phyloP scores from a whole-genome alignment of 768 basidiomycete genomes.

The Lentinula edodes region DNA sequence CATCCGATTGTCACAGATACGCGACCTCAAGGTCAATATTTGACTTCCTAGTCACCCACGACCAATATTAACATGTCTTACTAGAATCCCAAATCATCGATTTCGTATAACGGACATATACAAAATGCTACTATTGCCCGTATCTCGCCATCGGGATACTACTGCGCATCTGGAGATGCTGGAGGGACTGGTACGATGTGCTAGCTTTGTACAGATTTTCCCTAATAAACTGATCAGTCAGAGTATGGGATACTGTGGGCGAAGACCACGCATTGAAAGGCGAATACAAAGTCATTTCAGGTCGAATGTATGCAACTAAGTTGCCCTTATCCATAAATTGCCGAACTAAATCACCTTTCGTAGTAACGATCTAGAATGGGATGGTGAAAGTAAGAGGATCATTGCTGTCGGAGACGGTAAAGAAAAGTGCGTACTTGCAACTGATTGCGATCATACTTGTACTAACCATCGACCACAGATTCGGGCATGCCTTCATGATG shows the following conservation, averaged over 20 bases:
- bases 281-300: slow-evolving; percentile 72
- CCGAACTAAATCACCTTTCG: background rate
- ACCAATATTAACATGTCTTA: slow-evolving; percentile 3
- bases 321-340: background rate
- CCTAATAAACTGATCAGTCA: slow-evolving; percentile 38
- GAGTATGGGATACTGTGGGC: slow-evolving; percentile 91
- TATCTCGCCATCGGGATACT: slow-evolving; percentile 90
- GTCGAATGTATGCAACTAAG: slow-evolving; percentile 52
- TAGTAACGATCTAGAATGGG: slow-evolving; percentile 95
- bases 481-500: slow-evolving; percentile 79
- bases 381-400: slow-evolving; percentile 93
- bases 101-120: slow-evolving; percentile 73
- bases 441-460: background rate
- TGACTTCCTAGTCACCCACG: background rate
- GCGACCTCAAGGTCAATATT: slow-evolving; percentile 70
- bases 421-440: slow-evolving; percentile 56
- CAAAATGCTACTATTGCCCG: slow-evolving; percentile 86
- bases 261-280: slow-evolving; percentile 79
- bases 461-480: slow-evolving; percentile 37
- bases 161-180: slow-evolving; percentile 87
- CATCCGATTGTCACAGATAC: slow-evolving; percentile 44
- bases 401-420: slow-evolving; percentile 90
- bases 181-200: slow-evolving; percentile 61
- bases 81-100: slow-evolving; percentile 62
- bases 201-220: background rate